phyloP scores from a whole-genome alignment of 1,284 basidiomycete genomes.

The Tremellales sp. region DNA sequence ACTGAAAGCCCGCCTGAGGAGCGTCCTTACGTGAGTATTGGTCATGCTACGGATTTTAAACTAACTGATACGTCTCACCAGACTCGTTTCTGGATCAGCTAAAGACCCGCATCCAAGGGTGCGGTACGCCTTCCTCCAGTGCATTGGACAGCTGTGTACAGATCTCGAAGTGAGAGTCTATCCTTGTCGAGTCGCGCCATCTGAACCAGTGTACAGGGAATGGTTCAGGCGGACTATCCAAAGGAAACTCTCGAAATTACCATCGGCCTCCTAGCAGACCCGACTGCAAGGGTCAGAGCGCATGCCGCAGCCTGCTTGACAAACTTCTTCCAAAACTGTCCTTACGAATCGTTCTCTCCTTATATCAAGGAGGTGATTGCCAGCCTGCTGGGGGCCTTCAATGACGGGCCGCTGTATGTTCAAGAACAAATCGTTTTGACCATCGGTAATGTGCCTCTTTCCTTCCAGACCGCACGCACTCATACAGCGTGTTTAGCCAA shows the following conservation, averaged over 20 bases:
- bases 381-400: constrained; percentile 61
- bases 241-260: constrained; percentile 56
- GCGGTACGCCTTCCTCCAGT: constrained; percentile 78
- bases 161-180: constrained; percentile 62
- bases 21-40: constrained; percentile 15
- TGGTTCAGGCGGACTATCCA: constrained; percentile 26
- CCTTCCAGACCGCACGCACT: background rate
- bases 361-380: constrained; percentile 74
- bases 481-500: constrained; percentile 55
- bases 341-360: no score
- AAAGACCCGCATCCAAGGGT: constrained; percentile 73
- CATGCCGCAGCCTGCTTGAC: constrained; percentile 82
- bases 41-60: background rate
- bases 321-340: constrained; percentile 84
- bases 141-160: constrained; percentile 77
- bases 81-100: constrained; percentile 70
- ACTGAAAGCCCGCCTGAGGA: constrained; percentile 11
- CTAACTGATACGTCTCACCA: constrained; percentile 52
- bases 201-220: constrained; percentile 16
- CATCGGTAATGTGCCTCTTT: constrained; percentile 17
- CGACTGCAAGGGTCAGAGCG: constrained; percentile 73
- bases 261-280: constrained; percentile 68
- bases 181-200: background rate
- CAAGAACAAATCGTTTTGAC: constrained; percentile 81
- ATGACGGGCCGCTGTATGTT: constrained; percentile 56